phyloP scores from a whole-genome alignment of 805 yeast species.

The Kluyveromyces starmeri region DNA sequence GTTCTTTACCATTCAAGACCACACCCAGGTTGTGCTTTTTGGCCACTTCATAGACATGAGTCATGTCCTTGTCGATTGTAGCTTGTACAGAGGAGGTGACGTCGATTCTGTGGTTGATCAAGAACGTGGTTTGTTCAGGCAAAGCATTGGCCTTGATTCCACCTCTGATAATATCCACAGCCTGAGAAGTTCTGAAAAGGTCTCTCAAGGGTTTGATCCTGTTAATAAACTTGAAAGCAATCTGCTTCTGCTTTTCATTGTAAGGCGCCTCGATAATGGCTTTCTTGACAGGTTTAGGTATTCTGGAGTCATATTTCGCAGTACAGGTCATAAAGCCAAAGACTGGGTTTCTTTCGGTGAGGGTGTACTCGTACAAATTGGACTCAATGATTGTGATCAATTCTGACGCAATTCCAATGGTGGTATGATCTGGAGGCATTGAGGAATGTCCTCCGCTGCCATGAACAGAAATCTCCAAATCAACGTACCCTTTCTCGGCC shows the following conservation, averaged over 20 bases:
- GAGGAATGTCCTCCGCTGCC: slow-evolving; percentile 79
- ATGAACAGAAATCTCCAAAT: slow-evolving; percentile 39
- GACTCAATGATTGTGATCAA: slow-evolving; percentile 48
- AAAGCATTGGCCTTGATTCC: slow-evolving; percentile 72
- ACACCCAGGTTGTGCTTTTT: slow-evolving; percentile 41
- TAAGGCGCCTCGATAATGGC: slow-evolving; percentile 29
- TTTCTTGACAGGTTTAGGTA: slow-evolving; percentile 16
- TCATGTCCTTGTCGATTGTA: slow-evolving; percentile 32
- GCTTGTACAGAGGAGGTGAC: slow-evolving; percentile 43
- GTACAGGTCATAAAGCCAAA: slow-evolving; percentile 48
- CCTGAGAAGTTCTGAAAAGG: slow-evolving; percentile 53
- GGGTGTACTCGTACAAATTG: slow-evolving; percentile 34
- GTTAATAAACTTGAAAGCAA: slow-evolving; percentile 24
- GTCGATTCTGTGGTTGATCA: slow-evolving; percentile 57
- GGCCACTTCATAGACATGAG: slow-evolving; percentile 36
- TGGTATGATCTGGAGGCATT: slow-evolving; percentile 72
- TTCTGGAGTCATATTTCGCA: slow-evolving; percentile 38
- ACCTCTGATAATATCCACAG: slow-evolving; percentile 57
- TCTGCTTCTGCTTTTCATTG: slow-evolving; percentile 29
- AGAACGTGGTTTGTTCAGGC: slow-evolving; percentile 51
- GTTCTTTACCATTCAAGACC: slow-evolving; percentile 13
- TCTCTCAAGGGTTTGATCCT: slow-evolving; percentile 23
- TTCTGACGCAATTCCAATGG: slow-evolving; percentile 65
- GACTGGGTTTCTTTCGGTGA: slow-evolving; percentile 47
- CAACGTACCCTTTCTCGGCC: slow-evolving; percentile 55